Base-by-base conservation (phyloP, 1,284 basidiomycete species). In the Mycena sp. region DNA sequence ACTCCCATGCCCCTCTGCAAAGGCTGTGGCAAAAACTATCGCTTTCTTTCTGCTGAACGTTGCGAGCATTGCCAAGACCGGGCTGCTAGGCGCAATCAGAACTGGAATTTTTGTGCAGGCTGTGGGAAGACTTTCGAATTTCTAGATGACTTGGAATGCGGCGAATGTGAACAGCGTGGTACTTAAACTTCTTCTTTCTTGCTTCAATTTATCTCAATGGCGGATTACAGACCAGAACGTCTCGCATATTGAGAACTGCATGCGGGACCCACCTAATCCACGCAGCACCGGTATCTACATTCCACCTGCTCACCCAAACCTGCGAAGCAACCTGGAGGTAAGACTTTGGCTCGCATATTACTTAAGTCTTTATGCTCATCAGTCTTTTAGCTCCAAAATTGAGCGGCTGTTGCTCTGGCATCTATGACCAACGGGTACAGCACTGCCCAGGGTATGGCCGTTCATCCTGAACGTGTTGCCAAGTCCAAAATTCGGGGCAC, bases 21-120 rank as follows among this genome's bases (percentile, higher is more conserved):
- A 17, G 54, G 54, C 32, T 56, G 54, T 38, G 54, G 54, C 14
- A 56, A 46, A 37, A 45, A 35, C 7, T 56, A 56, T 26, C 54
- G 19, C 25, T 56, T 30, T 21, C 54, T 56, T 28, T 11, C 54
- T 16, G 26, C 51, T 19, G 43, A 45, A 3, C 32, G 29, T 16
- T 56, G 54, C 37, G 54, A 44, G 2, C 54, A 44, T 23, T 53
- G 51, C 37, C 38, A 41, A 19, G 51, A 53, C n/a, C 23, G 51
- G 11, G 41, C 19, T 12, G 54, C 54, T n/a, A 1, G n/a, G 1
- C 43, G 43, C 4, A 45, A 56, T 17, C n/a, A 30, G 14, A 30
- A 37, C 43, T 56, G 54, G 54, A 46, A 21, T 46, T 5, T 26
- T 3, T 56, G 54, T 17, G 4, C 17, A 26, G 54, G 54, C 5